A percentile compares a stretch with the other conserved stretches of the same genome.
Conservation (phyloP, 345 rosid species). For the Bruguiera gymnorhiza region DNA sequence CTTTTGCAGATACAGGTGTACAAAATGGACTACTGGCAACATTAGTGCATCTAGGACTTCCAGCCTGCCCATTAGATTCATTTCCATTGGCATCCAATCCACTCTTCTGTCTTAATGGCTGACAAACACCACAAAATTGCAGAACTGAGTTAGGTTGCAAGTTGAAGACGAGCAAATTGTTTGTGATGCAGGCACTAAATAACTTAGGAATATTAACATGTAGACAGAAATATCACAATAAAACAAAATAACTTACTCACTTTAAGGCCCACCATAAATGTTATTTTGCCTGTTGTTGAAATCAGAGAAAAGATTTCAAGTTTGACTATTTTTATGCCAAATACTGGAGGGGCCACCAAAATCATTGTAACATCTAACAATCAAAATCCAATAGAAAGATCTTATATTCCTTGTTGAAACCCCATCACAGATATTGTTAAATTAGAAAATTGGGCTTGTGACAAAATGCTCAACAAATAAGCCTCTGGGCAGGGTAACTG, state of each 20-base stretch:
- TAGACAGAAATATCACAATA: neutral
- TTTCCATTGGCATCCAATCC: constrained; percentile 36
- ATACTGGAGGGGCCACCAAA: no score
- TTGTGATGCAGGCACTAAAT: neutral
- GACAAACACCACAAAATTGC: constrained; percentile 20
- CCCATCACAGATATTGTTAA: no score
- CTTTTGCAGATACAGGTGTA: constrained; percentile 76
- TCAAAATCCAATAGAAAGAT: no score
- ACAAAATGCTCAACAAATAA: no score
- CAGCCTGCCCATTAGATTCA: constrained; percentile 39
- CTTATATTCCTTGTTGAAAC: no score
- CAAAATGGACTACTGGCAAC: constrained; percentile 51
- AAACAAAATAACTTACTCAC: neutral
- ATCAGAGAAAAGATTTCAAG: neutral
- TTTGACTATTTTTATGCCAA: no score
- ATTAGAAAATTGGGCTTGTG: no score
- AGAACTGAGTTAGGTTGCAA: constrained; percentile 17
- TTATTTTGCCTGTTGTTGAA: neutral
- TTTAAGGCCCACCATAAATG: neutral
- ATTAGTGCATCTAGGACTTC: constrained; percentile 48
- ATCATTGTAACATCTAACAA: neutral
- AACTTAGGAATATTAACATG: neutral
- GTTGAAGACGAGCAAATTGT: constrained; percentile 1
- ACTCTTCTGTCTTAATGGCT: constrained; percentile 61
- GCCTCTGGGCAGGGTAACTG: no score